Evolutionary conservation across 2,329 filamentous ascomycete genomes (phyloP), one percentile per base, ranked within the genome.

Genomic region (Hortaea werneckii): DNA sequence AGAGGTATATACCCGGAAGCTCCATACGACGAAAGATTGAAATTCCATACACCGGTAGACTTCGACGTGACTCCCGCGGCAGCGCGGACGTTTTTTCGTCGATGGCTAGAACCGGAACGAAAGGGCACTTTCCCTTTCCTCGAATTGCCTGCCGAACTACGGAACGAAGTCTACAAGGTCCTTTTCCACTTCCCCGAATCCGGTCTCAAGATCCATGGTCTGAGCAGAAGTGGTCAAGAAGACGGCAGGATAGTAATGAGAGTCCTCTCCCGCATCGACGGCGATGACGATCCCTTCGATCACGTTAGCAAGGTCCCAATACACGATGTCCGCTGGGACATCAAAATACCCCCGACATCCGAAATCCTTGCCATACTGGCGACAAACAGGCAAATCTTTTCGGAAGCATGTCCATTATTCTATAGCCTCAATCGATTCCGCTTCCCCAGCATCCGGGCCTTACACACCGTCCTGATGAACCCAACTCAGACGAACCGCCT

Each of bases 381-480:
- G 4, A 45, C 47, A 9, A 48, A 40, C 46, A 53, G 50, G 41
- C 45, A 51, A 12, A 30, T 53, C 10, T 41, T 37, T 35, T n/a
- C 12, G 2, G 52, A 54, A 13, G 47, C 52, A 5, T 43, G 48
- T 48, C 46, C 46, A 6, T 29, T 39, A 1, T 54, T 53, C 45
- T 54, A 53, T 39, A 10, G 28, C 28, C 6, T 35, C 13, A 51
- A 54, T 37, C 29, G 10, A 12, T 54, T 54, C 37, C 26, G 43
- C 26, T 40, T 47, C 35, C 12, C 26, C 28, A 12, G 28, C 13
- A 8, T 27, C n/a, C 8, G 8, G 9, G 9, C 32, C 9, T n/a
- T 35, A 9, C 8, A 35, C 32, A 9, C 8, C 32, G 32, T 35
- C 32, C 32, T 35, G 9, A n/a, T n/a, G 9, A n/a, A 35, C 32